A percentile compares a stretch with the other conserved stretches of the same genome.
phyloP scores from a whole-genome alignment of 2,329 filamentous ascomycete species.

The Fusarium protoensiforme region DNA sequence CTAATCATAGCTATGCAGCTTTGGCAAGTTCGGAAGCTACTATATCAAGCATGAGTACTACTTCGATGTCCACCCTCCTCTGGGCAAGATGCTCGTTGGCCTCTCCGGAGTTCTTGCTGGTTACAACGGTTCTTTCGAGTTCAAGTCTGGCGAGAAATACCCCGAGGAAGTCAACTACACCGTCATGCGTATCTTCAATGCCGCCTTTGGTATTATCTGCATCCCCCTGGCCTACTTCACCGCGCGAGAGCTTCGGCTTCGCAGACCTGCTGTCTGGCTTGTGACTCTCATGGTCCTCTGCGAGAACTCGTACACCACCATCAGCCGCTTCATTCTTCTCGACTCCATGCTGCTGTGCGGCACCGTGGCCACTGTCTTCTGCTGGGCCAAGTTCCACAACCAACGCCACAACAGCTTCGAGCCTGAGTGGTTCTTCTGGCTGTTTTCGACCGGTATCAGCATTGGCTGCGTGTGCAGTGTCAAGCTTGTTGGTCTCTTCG shows the following conservation, averaged over 20 bases:
- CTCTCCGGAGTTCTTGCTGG: conserved; percentile 95
- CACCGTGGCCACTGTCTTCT: conserved; percentile 96
- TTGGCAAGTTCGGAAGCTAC: conserved; percentile 98
- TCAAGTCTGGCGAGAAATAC: conserved; percentile 98
- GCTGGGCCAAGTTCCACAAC: conserved; percentile 97
- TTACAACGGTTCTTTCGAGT: conserved; percentile 99
- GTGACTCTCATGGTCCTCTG: conserved; percentile 97
- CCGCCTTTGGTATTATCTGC: conserved; percentile 91
- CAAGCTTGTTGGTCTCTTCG: conserved; percentile 97
- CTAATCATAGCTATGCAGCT: conserved; percentile 61
- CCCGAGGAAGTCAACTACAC: conserved; percentile 95
- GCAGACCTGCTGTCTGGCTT: conserved; percentile 90
- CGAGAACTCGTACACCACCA: conserved; percentile 99
- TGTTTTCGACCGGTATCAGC: conserved; percentile 91
- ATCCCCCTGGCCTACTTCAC: conserved; percentile 96
- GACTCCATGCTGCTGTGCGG: conserved; percentile 99
- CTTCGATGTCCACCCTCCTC: conserved; percentile 89
- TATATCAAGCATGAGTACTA: conserved; percentile 99
- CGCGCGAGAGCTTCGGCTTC: conserved; percentile 88
- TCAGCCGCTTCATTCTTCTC: conserved; percentile 96
- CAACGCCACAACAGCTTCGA: conserved; percentile 88
- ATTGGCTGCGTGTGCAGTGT: conserved; percentile 99
- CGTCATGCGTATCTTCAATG: conserved; percentile 98
- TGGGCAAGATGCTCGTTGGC: conserved; percentile 98
- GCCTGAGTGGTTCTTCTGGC: conserved; percentile 92